Conservation (phyloP, 176 grass and related monocot genomes). For the Sorghum bicolor region DNA sequence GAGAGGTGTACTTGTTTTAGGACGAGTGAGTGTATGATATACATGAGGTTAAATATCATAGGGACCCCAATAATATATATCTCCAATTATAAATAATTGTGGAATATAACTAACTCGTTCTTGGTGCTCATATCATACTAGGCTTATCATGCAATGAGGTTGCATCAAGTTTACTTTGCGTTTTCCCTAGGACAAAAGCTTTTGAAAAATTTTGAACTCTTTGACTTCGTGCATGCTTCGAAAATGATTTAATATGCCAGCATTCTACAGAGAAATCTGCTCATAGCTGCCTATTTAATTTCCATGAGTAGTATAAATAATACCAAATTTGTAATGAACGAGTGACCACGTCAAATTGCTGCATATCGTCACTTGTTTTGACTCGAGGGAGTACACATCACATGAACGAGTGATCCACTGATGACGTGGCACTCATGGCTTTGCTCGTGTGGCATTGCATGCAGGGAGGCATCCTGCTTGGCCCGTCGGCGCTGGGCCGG, state of each 20-base stretch:
- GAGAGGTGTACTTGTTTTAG: too few relatives aligned
- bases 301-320: not conserved
- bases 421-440: not conserved
- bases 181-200: not conserved
- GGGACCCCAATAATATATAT: too few relatives aligned
- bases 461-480: constrained; percentile 68
- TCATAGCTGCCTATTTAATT: too few relatives aligned
- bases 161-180: not conserved
- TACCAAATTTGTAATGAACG: not conserved
- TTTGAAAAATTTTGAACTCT: too few relatives aligned
- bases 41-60: too few relatives aligned
- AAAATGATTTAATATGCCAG: not conserved
- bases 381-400: not conserved
- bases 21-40: too few relatives aligned
- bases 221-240: too few relatives aligned
- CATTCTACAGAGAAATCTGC: not conserved
- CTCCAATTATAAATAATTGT: too few relatives aligned
- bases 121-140: not conserved
- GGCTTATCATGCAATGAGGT: not conserved
- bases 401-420: too few relatives aligned
- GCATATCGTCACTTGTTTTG: not conserved
- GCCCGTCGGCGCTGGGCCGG: constrained; percentile 69
- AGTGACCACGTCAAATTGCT: not conserved
- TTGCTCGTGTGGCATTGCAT: not conserved
- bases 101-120: not conserved